Percentiles rank a stretch among this genome's conserved stretches.
These are phyloP conservation scores for Simmondsia chinensis DNA, from an alignment of 148 eudicot genomes.

Conservation along the genomic window DNA sequence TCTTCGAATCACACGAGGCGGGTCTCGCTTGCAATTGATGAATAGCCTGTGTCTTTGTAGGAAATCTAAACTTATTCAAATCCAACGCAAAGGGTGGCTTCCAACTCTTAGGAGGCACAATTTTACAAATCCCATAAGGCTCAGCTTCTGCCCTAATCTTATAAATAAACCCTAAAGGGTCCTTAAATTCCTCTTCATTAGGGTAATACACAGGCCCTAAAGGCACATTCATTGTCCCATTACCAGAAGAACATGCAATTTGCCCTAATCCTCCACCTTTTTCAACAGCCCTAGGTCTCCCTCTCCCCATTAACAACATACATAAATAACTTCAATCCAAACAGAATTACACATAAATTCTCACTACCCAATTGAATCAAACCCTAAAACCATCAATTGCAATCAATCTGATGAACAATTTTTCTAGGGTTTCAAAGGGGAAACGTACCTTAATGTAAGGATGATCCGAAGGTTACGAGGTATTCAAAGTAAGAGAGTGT, in stretches of 20 bases:
- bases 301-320: slow-evolving; percentile 75
- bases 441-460: slow-evolving; percentile 25
- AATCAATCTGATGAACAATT: not conserved
- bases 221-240: slow-evolving; percentile 48
- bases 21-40: slow-evolving; percentile 85
- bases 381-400: not conserved
- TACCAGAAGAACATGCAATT: slow-evolving; percentile 16
- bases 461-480: slow-evolving; percentile 15
- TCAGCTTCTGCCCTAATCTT: slow-evolving; percentile 93
- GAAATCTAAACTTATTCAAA: slow-evolving; percentile 58
- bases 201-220: slow-evolving; percentile 84
- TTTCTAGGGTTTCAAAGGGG: slow-evolving; percentile 33
- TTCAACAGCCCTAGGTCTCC: slow-evolving; percentile 87
- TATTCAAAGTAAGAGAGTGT: slow-evolving; percentile 16
- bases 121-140: slow-evolving; percentile 84
- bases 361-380: not conserved
- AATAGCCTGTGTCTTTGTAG: slow-evolving; percentile 84
- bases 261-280: slow-evolving; percentile 76
- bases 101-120: slow-evolving; percentile 86
- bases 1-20: slow-evolving; percentile 81
- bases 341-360: slow-evolving; percentile 11
- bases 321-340: slow-evolving; percentile 11
- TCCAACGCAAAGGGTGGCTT: slow-evolving; percentile 85
- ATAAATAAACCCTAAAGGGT: slow-evolving; percentile 72
- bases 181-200: slow-evolving; percentile 86